Conservation (phyloP, 768 basidiomycete genomes). For the Mycena venus region DNA sequence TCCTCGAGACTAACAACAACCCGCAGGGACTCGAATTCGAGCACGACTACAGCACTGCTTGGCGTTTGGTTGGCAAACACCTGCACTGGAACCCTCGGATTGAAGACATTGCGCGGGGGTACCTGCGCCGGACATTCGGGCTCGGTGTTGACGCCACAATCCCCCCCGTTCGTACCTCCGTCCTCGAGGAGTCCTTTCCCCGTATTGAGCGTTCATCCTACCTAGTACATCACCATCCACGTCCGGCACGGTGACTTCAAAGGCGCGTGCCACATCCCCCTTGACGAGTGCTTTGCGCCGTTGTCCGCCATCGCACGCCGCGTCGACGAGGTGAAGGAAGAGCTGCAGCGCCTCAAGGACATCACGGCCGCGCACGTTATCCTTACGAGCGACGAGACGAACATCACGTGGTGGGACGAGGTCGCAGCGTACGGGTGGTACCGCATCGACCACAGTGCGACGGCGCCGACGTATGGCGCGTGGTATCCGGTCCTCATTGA, state of each 20-base stretch:
- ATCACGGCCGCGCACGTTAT: slow-evolving; percentile 43
- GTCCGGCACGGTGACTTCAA: slow-evolving; percentile 52
- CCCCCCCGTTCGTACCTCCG: slow-evolving; percentile 34
- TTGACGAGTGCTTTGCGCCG: slow-evolving; percentile 46
- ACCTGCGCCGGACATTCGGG: slow-evolving; percentile 41
- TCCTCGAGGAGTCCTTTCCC: neutral
- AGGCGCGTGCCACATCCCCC: slow-evolving; percentile 42
- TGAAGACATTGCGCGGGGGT: slow-evolving; percentile 38
- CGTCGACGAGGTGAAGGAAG: slow-evolving; percentile 46
- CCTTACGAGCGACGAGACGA: slow-evolving; percentile 54
- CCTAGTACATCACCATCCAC: slow-evolving; percentile 54
- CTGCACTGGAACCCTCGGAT: slow-evolving; percentile 45
- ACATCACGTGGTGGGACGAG: slow-evolving; percentile 47
- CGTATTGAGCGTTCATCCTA: neutral
- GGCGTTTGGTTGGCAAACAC: slow-evolving; percentile 49
- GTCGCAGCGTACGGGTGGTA: slow-evolving; percentile 46
- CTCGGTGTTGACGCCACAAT: slow-evolving; percentile 33
- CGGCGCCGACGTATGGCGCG: slow-evolving; percentile 36
- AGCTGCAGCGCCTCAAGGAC: slow-evolving; percentile 35
- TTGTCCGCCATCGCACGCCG: slow-evolving; percentile 42
- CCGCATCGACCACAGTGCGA: slow-evolving; percentile 14
- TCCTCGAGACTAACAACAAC: slow-evolving; percentile 38
- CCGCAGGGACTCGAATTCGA: neutral
- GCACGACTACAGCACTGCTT: slow-evolving; percentile 48
- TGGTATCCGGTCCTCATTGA: slow-evolving; percentile 64